Evolutionary conservation across 1,139 yeast genomes (phyloP).

Genomic region (Diutina catenulata): DNA sequence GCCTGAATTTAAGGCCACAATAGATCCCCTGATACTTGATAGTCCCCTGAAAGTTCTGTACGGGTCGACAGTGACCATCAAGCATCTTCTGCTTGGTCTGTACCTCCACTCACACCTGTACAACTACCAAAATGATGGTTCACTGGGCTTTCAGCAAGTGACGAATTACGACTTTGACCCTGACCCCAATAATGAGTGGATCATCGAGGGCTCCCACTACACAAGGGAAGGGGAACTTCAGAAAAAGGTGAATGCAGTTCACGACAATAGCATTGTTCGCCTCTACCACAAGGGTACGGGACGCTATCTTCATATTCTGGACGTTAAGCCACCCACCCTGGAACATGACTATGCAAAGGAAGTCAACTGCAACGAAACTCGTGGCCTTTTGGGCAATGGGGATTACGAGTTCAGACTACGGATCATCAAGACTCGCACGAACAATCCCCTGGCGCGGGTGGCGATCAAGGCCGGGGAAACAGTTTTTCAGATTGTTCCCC

Average conservation of each 20-base stretch:
- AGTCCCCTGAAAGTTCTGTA: conserved; percentile 42
- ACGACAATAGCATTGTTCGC: conserved; percentile 40
- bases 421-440: conserved; percentile 1
- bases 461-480: conserved; percentile 41
- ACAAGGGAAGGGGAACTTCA: conserved; percentile 20
- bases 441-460: conserved; percentile 21
- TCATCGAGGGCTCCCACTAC: conserved; percentile 37
- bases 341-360: conserved; percentile 74
- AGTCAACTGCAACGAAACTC: conserved; percentile 48
- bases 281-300: conserved; percentile 54
- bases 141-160: conserved; percentile 54
- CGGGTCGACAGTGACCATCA: conserved; percentile 57
- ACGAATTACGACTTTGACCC: conserved; percentile 42
- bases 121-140: conserved; percentile 35
- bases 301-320: conserved; percentile 45
- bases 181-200: conserved; percentile 55
- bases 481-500: conserved; percentile 47
- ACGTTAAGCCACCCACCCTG: conserved; percentile 60
- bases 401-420: conserved; percentile 3
- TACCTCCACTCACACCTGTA: conserved; percentile 59
- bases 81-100: conserved; percentile 50
- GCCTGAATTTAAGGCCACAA: conserved; percentile 44
- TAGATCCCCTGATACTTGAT: conserved; percentile 22
- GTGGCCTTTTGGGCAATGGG: not conserved
- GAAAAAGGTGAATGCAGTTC: conserved; percentile 23